phyloP scores from a whole-genome alignment of 352 stramenopile genomes.

The Globisporangium orthogonon region DNA sequence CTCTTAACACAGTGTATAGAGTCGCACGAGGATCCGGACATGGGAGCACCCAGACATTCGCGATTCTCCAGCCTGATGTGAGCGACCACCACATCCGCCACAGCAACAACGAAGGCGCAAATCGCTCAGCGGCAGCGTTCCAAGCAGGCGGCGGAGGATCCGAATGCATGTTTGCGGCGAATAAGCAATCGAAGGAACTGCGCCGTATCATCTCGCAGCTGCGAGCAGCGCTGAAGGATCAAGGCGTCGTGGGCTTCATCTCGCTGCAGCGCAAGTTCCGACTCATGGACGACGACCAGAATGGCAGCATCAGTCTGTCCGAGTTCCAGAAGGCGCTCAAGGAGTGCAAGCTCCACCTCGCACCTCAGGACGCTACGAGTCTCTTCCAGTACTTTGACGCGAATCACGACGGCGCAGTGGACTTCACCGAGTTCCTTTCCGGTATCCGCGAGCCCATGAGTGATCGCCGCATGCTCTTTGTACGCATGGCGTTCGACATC shows the following conservation, averaged over 20 bases:
- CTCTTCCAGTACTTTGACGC: slow-evolving; percentile 85
- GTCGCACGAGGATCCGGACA: slow-evolving; percentile 30
- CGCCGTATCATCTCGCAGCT: slow-evolving; percentile 49
- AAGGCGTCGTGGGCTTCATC: slow-evolving; percentile 68
- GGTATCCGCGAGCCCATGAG: slow-evolving; percentile 83
- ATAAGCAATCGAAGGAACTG: slow-evolving; percentile 56
- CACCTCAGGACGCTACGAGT: slow-evolving; percentile 39
- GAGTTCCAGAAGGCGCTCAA: slow-evolving; percentile 77
- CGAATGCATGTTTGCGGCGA: slow-evolving; percentile 15
- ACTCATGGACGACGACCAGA: slow-evolving; percentile 68
- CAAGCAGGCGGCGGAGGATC: not conserved
- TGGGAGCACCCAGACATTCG: slow-evolving; percentile 47
- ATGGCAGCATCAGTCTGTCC: slow-evolving; percentile 51
- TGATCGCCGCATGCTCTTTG: slow-evolving; percentile 59
- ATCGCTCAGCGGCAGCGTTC: not conserved
- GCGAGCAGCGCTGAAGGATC: slow-evolving; percentile 45
- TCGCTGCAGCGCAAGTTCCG: slow-evolving; percentile 70
- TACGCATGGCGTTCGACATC: slow-evolving; percentile 83
- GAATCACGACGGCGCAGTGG: slow-evolving; percentile 79
- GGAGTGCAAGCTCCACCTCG: slow-evolving; percentile 45
- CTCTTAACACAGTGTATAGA: slow-evolving; percentile 7
- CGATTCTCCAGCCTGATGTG: slow-evolving; percentile 59
- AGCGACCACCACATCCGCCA: slow-evolving; percentile 26
- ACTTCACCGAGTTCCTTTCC: slow-evolving; percentile 81
- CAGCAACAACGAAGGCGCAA: not conserved